Conservation (phyloP, 2,329 filamentous ascomycete species). For the Sarocladium strictum region DNA sequence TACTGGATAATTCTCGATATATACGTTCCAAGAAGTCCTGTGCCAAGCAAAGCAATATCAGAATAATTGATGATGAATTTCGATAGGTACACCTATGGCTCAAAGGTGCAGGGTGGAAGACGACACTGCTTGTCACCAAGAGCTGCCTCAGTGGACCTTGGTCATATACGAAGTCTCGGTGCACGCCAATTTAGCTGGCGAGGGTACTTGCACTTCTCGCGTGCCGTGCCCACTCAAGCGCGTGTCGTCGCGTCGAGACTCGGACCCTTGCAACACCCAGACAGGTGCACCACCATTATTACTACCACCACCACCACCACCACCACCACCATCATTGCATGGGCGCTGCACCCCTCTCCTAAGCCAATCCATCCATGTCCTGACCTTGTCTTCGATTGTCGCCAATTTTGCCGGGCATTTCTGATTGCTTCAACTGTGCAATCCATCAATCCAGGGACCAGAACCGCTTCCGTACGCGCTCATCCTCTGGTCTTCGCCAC, state of each 20-base stretch:
- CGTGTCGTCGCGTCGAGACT: slow-evolving; percentile 6
- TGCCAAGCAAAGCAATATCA: too few relatives aligned
- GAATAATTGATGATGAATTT: too few relatives aligned
- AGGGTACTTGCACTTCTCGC: background rate
- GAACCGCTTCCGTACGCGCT: background rate
- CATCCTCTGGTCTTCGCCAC: background rate
- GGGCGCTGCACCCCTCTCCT: background rate
- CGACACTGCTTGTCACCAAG: background rate
- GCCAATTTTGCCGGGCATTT: background rate
- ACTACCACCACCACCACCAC: background rate
- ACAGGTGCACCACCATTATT: background rate
- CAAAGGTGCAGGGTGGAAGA: background rate
- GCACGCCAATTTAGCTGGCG: background rate
- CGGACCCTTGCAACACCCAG: background rate
- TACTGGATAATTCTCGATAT: too few relatives aligned
- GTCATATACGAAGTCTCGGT: background rate
- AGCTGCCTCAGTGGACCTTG: background rate
- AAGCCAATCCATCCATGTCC: background rate
- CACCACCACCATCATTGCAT: background rate
- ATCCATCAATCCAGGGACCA: background rate
- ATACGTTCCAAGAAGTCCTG: too few relatives aligned
- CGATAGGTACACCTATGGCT: too few relatives aligned
- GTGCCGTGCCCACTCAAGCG: background rate
- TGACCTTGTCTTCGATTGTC: background rate
- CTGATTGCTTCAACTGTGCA: background rate